Evolutionary conservation across 768 basidiomycete species (phyloP).

Genomic region (Pisolithus albus): DNA sequence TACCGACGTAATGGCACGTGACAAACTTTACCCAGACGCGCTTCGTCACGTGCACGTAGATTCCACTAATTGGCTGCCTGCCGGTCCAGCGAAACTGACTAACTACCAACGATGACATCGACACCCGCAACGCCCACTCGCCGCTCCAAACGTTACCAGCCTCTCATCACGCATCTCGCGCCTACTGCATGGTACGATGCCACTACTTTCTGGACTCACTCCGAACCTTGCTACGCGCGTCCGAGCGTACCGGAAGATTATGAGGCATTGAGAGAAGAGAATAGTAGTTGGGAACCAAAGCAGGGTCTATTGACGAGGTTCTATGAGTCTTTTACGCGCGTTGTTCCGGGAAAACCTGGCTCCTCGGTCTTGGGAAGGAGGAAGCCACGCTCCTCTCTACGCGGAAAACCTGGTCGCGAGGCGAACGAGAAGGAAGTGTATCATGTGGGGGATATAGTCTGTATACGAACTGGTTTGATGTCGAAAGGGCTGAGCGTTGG

Average conservation of each 20-base stretch:
- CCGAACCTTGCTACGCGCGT: slow-evolving; percentile 17
- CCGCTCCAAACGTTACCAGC: slow-evolving; percentile 32
- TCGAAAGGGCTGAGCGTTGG: slow-evolving; percentile 53
- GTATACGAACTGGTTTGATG: slow-evolving; percentile 39
- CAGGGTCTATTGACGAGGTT: slow-evolving; percentile 20
- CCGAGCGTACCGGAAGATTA: slow-evolving; percentile 21
- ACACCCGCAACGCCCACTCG: slow-evolving; percentile 24
- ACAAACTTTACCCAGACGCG: too few species aligned
- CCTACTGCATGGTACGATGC: slow-evolving; percentile 22
- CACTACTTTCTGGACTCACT: slow-evolving; percentile 20
- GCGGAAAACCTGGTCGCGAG: slow-evolving; percentile 9
- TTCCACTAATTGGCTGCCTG: too few species aligned
- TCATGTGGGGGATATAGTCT: slow-evolving; percentile 59
- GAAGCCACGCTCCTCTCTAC: background rate
- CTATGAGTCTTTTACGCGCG: slow-evolving; percentile 24
- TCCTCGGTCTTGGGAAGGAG: background rate
- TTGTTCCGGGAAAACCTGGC: slow-evolving; percentile 6
- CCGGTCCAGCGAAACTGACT: too few species aligned
- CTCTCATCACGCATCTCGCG: slow-evolving; percentile 24
- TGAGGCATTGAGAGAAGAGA: slow-evolving; percentile 21
- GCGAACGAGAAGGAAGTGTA: slow-evolving; percentile 30
- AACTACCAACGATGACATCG: background rate
- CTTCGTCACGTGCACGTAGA: too few species aligned
- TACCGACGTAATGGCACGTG: too few species aligned
- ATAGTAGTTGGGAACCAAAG: slow-evolving; percentile 18